Evolutionary conservation across 106 monocot species (phyloP), one percentile per base, ranked within the genome.

Genomic region (Chionographis japonica): DNA sequence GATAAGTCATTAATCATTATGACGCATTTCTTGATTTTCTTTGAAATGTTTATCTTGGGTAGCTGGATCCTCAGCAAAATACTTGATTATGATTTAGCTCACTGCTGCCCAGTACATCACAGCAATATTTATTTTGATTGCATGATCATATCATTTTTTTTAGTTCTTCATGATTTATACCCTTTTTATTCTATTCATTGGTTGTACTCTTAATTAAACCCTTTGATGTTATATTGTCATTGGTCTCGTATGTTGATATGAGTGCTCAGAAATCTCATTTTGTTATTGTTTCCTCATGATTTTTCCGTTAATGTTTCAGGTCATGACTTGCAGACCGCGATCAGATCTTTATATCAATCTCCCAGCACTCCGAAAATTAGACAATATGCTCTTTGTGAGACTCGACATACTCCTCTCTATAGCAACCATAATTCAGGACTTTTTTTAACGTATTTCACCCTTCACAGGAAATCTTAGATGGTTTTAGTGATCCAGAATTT

Each of bases 351-450:
- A 72, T 49, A 84, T 88, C 71, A 88, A 94, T 79, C 83, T 94
- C 41, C 94, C 94, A 12, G 94, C 94, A 46, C 76, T 94, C 42
- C 62, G 81, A 15, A 94, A 90, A 75, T 55, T 94, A 37, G 91
- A 95, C 71, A 80, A 83, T 61, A 88, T 95, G 88, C 86, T 95
- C 57, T 66, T 91, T 68, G 91, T 91, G 77, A 80, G 88, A 50
- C 12, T 54, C 16, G 5, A 11, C 61, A 12, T 37, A 40, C 10
- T 39, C 5, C 15, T 27, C 6, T 52, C 41, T 38, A 49, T 17
- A 12, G 14, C 36, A 4, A 1, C 43, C 14, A 17, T 39, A 52
- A 27, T 77, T 58, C 54, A 14, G n/a, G 54, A 35, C n/a, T n/a
- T 8, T 15, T 67, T 43, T n/a, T 19, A 40, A 12, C 73, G 42